Base-by-base conservation (phyloP, 441 rosid species). In the Raphanus hybrid region DNA sequence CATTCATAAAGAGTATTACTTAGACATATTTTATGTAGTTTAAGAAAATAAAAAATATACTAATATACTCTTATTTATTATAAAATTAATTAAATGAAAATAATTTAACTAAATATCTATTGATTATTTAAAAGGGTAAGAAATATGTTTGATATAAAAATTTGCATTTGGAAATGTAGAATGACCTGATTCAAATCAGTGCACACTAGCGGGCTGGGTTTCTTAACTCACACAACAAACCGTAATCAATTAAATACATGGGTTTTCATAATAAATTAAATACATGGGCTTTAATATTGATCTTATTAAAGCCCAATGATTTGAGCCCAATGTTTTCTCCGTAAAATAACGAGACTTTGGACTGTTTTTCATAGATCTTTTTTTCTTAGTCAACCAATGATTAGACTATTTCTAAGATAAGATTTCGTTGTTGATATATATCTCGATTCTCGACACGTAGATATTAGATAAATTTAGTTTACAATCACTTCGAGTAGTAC, bases 341-440 rank as follows among this genome's bases (percentile, higher is more conserved):
- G 14, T 48, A 48, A 48, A n/a, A 45, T 45, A 45, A 12, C 52
- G 26, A 52, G 43, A 3, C 4, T 34, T 35, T 52, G 26, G n/a
- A 73, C 20, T 9, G 15, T 26, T 5, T 8, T 57, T 12, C 6
- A 45, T 45, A 45, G 52, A 45, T 45, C 14, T 5, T 10, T 2
- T 10, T 12, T 15, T 7, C 70, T 5, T 12, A 55, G 75, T 77
- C 70, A 70, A 69, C 6, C 16, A 70, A 64, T 77, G 67, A 77
- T 70, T 58, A 66, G 43, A 58, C 58, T 58, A 14, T 37, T 71
- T 65, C 54, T 32, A 77, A 71, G 29, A 71, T 55, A 77, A 58
- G 18, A 71, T 57, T 1, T 50, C 64, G 6, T 61, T 6, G 41
- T 23, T 26, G 63, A 34, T 61, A 75, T 16, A 52, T 37, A 26